phyloP scores from a whole-genome alignment of 306 rosid genomes.

The Lathyrus aphaca region DNA sequence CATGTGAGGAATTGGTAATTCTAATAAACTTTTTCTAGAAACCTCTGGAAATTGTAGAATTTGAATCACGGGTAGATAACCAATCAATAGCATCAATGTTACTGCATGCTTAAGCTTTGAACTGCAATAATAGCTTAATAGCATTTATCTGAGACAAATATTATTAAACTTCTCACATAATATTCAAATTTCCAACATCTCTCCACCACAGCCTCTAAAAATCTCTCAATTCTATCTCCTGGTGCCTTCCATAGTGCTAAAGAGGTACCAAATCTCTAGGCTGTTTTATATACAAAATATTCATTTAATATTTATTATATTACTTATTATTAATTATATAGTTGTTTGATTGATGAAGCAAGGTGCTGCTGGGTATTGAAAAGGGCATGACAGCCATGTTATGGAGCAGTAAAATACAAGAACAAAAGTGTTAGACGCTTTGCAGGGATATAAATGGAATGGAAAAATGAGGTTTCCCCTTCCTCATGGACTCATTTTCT shows the following conservation, averaged over 20 bases:
- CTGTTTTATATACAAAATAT: not conserved
- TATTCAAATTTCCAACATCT: too few relatives aligned
- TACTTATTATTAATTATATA: not conserved
- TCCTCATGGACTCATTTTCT: not conserved
- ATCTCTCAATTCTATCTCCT: too few relatives aligned
- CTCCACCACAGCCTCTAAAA: too few relatives aligned
- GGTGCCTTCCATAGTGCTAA: not conserved
- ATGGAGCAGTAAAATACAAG: not conserved
- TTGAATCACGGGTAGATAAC: too few relatives aligned
- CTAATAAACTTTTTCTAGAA: too few relatives aligned
- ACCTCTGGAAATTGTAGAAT: too few relatives aligned
- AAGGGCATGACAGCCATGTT: not conserved
- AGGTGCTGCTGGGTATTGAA: not conserved
- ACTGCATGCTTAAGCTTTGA: too few relatives aligned
- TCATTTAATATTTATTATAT: not conserved
- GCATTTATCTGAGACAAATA: too few relatives aligned
- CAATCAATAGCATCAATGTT: too few relatives aligned
- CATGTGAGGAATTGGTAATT: too few relatives aligned
- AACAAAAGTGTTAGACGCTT: not conserved
- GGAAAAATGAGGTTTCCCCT: not conserved
- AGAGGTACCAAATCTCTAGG: not conserved
- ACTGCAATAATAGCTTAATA: too few relatives aligned
- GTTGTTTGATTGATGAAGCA: not conserved
- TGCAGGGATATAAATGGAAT: not conserved
- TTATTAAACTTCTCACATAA: too few relatives aligned